Base-by-base conservation (phyloP, 108 stramenopile species). In the Conticribra weissflogii region DNA sequence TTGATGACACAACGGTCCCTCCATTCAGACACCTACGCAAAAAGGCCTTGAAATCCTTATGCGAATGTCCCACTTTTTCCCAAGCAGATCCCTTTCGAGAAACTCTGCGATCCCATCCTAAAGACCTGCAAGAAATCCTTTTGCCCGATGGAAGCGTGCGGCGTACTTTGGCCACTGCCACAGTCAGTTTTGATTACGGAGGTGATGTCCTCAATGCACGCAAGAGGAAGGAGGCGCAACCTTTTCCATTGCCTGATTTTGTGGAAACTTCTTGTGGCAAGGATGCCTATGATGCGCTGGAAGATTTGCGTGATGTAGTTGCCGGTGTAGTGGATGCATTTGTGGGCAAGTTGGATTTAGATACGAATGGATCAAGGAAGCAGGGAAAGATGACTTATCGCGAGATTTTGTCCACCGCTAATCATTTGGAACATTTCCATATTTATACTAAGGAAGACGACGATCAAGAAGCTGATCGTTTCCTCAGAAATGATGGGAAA, bases 401-500 rank as follows among this genome's bases (percentile, higher is more conserved):
- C 7, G 1, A 59, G 18, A 30, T 49, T 0, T 44, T 59, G 59
- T 23, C 31, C 64, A 31, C 41, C 15, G 33, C 44, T 30, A 54
- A 54, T 1, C 52, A 31, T 49, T 23, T 54, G 24, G 45, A 45
- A 48, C 28, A 58, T 47, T 30, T 41, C 53, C 18, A 32, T 32
- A 15, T 48, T 9, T 46, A 63, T 34, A n/a, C 30, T 52, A 55
- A 65, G 32, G 24, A 24, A 41, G 36, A 41, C 21, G 66, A 68
- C 29, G 30, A 2, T 17, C n/a, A 59, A 19, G 63, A 74, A 25
- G 67, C 85, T 0, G 77, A 78, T 48, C 81, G 88, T 54, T 62
- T 89, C 31, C 88, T 87, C 56, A 86, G 86, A 46, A 82, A 85
- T 72, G 88, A 88, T 72, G 64, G 79, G 2, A 86, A 89, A 29